phyloP scores from a whole-genome alignment of 2,329 filamentous ascomycete genomes.

The Calonectria fujianensis region DNA sequence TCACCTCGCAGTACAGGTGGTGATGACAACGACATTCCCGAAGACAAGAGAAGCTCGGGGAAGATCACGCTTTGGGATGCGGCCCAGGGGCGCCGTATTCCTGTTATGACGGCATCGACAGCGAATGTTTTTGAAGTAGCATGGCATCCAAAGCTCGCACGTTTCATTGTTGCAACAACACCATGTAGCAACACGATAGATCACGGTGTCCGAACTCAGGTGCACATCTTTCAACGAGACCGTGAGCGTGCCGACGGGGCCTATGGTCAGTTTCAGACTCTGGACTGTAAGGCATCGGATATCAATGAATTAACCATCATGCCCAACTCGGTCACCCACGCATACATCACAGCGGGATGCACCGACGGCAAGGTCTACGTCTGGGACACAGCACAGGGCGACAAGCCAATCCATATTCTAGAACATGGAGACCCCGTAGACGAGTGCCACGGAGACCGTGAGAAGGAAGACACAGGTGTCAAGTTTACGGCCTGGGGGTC shows the following conservation, averaged over 20 bases:
- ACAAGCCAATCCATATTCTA: slow-evolving; percentile 73
- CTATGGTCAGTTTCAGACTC: slow-evolving; percentile 68
- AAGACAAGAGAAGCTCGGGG: slow-evolving; percentile 74
- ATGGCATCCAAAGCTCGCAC: slow-evolving; percentile 74
- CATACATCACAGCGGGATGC: slow-evolving; percentile 76
- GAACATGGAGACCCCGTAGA: slow-evolving; percentile 69
- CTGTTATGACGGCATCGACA: slow-evolving; percentile 70
- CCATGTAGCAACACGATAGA: slow-evolving; percentile 68
- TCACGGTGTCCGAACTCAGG: slow-evolving; percentile 70
- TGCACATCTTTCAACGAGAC: slow-evolving; percentile 71
- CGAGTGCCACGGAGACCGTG: slow-evolving; percentile 66
- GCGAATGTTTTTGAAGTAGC: slow-evolving; percentile 79
- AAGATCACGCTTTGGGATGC: slow-evolving; percentile 78
- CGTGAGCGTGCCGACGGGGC: slow-evolving; percentile 52
- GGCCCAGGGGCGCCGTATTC: slow-evolving; percentile 63
- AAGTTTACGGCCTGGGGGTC: slow-evolving; percentile 79
- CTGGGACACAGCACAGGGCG: slow-evolving; percentile 76
- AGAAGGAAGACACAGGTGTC: slow-evolving; percentile 76
- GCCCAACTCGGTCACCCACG: slow-evolving; percentile 70
- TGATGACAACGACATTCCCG: slow-evolving; percentile 75
- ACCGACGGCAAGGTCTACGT: slow-evolving; percentile 78
- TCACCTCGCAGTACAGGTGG: slow-evolving; percentile 73
- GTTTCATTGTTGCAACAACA: slow-evolving; percentile 76
- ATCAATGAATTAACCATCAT: slow-evolving; percentile 78
- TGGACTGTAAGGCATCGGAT: slow-evolving; percentile 76